Evolutionary conservation across 805 yeast genomes (phyloP).

Genomic region (Candida incommunis): DNA sequence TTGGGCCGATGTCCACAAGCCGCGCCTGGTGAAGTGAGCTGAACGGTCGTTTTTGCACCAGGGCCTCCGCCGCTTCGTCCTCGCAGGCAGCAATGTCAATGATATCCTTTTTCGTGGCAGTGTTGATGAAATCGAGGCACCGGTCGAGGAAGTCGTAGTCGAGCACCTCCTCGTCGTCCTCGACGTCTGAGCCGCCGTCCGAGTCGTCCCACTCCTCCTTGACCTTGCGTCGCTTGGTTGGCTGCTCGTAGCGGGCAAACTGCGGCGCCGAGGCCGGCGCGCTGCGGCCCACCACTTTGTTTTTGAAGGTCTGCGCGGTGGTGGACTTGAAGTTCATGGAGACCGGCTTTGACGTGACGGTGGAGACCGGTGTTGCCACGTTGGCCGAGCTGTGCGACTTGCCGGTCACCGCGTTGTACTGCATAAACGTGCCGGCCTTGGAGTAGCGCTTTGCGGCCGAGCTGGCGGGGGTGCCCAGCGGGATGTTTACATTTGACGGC

Average conservation of each 20-base stretch:
- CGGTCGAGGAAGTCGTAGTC: constrained; percentile 42
- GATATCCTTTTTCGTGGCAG: constrained; percentile 59
- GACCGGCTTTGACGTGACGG: constrained; percentile 1
- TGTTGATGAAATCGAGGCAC: constrained; percentile 63
- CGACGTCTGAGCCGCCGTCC: constrained; percentile 30
- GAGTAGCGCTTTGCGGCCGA: constrained; percentile 4
- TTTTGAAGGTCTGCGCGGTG: constrained; percentile 1
- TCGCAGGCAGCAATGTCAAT: constrained; percentile 66
- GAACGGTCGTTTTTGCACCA: constrained; percentile 64
- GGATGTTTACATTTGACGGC: background rate
- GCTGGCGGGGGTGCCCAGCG: background rate
- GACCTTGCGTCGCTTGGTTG: constrained; percentile 5
- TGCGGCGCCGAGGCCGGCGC: constrained; percentile 4
- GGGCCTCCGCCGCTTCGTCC: constrained; percentile 46
- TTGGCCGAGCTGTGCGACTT: constrained; percentile 2
- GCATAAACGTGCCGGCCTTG: constrained; percentile 1
- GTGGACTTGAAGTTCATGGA: constrained; percentile 1
- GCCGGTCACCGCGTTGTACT: constrained; percentile 2
- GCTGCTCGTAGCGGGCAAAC: constrained; percentile 3
- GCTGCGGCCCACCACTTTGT: constrained; percentile 3
- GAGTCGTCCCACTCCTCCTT: constrained; percentile 30
- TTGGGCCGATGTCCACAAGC: constrained; percentile 36
- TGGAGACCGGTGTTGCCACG: background rate
- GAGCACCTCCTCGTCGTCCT: constrained; percentile 26
- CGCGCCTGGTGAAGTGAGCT: constrained; percentile 42